phyloP scores from a whole-genome alignment of 768 basidiomycete genomes.

The Boletus sp. region DNA sequence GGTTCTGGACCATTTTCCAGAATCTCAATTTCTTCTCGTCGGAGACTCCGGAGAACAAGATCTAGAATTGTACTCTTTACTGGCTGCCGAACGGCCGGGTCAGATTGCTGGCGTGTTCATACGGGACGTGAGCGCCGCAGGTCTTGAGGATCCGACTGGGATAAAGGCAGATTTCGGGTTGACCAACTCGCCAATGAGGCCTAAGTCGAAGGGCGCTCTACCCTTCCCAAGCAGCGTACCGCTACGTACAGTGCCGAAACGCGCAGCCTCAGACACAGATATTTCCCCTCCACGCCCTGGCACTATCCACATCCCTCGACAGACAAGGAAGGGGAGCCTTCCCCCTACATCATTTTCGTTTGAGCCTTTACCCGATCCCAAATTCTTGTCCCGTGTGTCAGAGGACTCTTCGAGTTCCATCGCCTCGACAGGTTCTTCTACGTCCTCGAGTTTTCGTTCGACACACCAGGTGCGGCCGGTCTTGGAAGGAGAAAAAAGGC shows the following conservation, averaged over 20 bases:
- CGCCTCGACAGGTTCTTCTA: constrained; percentile 19
- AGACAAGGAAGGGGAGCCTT: constrained; percentile 9
- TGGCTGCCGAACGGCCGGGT: constrained; percentile 64
- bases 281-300: constrained; percentile 1
- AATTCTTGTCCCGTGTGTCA: constrained; percentile 12
- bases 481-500: constrained; percentile 54
- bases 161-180: constrained; percentile 6
- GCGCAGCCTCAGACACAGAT: constrained; percentile 22
- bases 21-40: constrained; percentile 75
- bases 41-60: constrained; percentile 97
- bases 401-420: constrained; percentile 27
- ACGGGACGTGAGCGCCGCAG: constrained; percentile 57
- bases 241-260: constrained; percentile 8
- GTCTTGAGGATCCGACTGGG: constrained; percentile 65
- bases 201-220: constrained; percentile 2
- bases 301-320: constrained; percentile 14
- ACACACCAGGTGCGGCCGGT: constrained; percentile 19
- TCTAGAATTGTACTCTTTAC: constrained; percentile 78
- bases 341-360: constrained; percentile 12
- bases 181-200: constrained; percentile 3
- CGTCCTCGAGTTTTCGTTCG: constrained; percentile 17
- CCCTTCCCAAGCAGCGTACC: constrained; percentile 2
- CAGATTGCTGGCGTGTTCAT: constrained; percentile 82
- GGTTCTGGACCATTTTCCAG: constrained; percentile 68
- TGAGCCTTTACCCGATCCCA: constrained; percentile 11